Evolutionary conservation across 805 yeast genomes (phyloP).

Genomic region (Pichia membranifaciens): DNA sequence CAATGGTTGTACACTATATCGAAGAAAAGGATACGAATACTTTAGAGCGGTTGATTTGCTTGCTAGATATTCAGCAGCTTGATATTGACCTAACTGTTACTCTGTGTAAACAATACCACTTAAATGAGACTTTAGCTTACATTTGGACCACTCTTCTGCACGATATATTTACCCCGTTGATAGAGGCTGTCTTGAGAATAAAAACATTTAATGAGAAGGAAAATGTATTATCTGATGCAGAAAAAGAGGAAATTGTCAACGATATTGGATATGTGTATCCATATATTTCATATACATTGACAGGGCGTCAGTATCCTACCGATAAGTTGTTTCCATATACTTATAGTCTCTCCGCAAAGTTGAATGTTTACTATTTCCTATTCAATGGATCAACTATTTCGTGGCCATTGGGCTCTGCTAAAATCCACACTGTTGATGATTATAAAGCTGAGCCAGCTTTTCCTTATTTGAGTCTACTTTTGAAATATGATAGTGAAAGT

Average conservation of each 20-base stretch:
- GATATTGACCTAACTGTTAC: conserved; percentile 74
- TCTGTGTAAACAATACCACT: conserved; percentile 48
- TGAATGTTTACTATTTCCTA: conserved; percentile 46
- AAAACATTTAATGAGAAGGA: conserved; percentile 14
- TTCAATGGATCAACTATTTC: conserved; percentile 50
- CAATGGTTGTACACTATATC: conserved; percentile 50
- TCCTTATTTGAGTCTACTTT: conserved; percentile 59
- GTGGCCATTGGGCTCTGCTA: conserved; percentile 38
- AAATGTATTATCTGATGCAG: conserved; percentile 9
- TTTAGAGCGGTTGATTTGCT: conserved; percentile 65
- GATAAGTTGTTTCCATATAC: conserved; percentile 40
- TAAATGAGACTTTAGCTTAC: conserved; percentile 60
- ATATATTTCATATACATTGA: conserved; percentile 61
- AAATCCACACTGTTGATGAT: conserved; percentile 31
- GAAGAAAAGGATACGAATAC: conserved; percentile 36
- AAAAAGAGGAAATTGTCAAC: conserved; percentile 7
- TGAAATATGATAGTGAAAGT: conserved; percentile 51
- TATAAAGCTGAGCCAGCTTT: conserved; percentile 45
- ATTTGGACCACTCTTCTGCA: conserved; percentile 65
- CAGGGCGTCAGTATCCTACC: conserved; percentile 80
- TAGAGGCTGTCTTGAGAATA: conserved; percentile 45
- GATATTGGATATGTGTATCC: conserved; percentile 40
- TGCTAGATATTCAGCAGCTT: conserved; percentile 57
- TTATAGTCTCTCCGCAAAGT: conserved; percentile 39
- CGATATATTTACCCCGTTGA: conserved; percentile 69